phyloP scores from a whole-genome alignment of 139 green algal species.

The Zygnema circumcarinatum region DNA sequence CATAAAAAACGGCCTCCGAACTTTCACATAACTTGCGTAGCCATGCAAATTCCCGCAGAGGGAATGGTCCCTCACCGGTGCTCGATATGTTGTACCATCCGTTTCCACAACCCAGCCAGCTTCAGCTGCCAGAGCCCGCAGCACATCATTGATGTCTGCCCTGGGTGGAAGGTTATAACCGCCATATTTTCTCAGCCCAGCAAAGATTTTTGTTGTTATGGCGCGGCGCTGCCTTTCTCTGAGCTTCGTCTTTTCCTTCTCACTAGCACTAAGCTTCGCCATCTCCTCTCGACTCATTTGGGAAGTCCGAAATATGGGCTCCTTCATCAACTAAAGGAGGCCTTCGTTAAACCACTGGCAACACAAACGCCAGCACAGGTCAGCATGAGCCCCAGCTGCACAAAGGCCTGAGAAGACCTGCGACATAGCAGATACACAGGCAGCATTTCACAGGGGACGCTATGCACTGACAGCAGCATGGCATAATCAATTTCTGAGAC shows the following conservation, averaged over 20 bases:
- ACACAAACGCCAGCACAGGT: no score
- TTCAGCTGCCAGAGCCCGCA: slow-evolving; percentile 40
- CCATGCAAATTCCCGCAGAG: no score
- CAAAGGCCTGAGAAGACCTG: no score
- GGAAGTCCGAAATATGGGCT: not conserved
- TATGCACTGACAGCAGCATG: no score
- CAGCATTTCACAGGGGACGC: no score
- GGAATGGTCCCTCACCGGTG: slow-evolving; percentile 11
- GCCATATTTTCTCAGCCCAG: slow-evolving; percentile 53
- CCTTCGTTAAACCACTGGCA: no score
- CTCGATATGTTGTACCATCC: slow-evolving; percentile 50
- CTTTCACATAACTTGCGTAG: no score
- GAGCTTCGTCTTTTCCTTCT: slow-evolving; percentile 60
- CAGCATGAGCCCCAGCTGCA: no score
- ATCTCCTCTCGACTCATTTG: slow-evolving; percentile 20
- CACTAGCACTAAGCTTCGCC: slow-evolving; percentile 30
- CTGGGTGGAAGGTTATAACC: slow-evolving; percentile 51
- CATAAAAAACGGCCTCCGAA: no score
- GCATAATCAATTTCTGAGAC: no score
- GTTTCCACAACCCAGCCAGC: slow-evolving; percentile 51
- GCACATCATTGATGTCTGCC: slow-evolving; percentile 54
- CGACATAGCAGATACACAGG: no score
- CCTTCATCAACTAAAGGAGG: not conserved
- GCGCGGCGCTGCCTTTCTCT: slow-evolving; percentile 42
- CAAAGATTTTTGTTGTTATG: slow-evolving; percentile 58